Conservation (phyloP, 2,329 filamentous ascomycete species). For the Aspergillus alliaceus region DNA sequence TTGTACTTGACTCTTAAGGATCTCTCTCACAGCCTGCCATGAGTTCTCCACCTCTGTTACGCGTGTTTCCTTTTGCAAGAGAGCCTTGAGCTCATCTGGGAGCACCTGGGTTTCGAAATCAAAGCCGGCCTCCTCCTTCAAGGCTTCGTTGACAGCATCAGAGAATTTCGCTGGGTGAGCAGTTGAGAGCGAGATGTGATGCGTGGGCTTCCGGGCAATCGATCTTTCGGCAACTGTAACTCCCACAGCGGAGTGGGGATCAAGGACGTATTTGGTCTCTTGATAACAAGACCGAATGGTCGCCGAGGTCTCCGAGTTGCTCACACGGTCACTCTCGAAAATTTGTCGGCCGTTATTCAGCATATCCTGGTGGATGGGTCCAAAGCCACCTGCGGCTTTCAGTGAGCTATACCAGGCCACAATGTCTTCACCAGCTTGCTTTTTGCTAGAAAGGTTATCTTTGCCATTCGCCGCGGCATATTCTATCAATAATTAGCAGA, state of each 20-base stretch:
- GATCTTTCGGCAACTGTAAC: conserved; percentile 74
- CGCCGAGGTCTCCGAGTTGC: conserved; percentile 64
- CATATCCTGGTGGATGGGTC: conserved; percentile 29
- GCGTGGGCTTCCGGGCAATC: conserved; percentile 52
- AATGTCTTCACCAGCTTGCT: conserved; percentile 8
- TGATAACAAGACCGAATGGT: conserved; percentile 62
- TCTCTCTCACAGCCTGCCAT: conserved; percentile 72
- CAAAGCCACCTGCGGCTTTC: conserved; percentile 5
- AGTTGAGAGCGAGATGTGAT: conserved; percentile 84
- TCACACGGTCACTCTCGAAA: conserved; percentile 77
- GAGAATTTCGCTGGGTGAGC: conserved; percentile 96
- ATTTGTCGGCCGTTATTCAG: conserved; percentile 50
- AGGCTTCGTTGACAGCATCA: conserved; percentile 75
- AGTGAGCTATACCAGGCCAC: conserved; percentile 8
- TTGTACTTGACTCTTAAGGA: conserved; percentile 72
- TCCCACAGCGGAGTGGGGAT: conserved; percentile 90
- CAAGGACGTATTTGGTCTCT: conserved; percentile 72
- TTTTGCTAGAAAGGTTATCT: conserved; percentile 56
- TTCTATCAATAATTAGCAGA: conserved; percentile 8
- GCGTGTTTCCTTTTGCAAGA: conserved; percentile 73
- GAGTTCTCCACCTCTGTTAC: conserved; percentile 56
- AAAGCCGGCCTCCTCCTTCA: conserved; percentile 71
- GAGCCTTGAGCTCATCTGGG: conserved; percentile 76
- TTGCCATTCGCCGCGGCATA: conserved; percentile 54
- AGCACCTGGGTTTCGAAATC: conserved; percentile 71